Evolutionary conservation across 169 alveolate genomes (phyloP).

Genomic region (Plasmodium malariae): DNA sequence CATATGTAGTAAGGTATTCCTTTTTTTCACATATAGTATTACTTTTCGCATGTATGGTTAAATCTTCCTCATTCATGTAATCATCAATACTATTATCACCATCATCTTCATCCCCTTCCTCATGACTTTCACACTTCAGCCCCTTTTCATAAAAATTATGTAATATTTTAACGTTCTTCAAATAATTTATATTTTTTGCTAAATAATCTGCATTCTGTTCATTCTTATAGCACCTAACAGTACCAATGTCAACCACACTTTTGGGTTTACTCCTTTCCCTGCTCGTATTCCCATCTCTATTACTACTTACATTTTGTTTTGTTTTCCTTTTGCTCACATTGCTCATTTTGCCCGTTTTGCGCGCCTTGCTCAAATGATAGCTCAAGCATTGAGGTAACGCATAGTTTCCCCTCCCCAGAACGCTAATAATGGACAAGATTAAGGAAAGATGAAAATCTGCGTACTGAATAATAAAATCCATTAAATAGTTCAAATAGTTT

Average conservation of each 20-base stretch:
- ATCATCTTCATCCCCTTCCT: slow-evolving; percentile 2
- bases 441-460: slow-evolving; percentile 73
- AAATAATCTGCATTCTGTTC: slow-evolving; percentile 5
- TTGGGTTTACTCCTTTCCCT: no score
- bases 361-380: no score
- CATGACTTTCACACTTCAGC: slow-evolving; percentile 3
- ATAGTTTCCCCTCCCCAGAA: slow-evolving; percentile 11
- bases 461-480: slow-evolving; percentile 38
- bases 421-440: slow-evolving; percentile 32
- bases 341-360: neutral
- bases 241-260: slow-evolving; percentile 14
- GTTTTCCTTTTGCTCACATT: neutral
- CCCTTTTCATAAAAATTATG: slow-evolving; percentile 24
- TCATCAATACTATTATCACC: slow-evolving; percentile 9
- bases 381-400: no score
- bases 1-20: slow-evolving; percentile 26
- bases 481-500: slow-evolving; percentile 32
- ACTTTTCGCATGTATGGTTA: neutral
- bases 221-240: slow-evolving; percentile 5
- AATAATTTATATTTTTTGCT: slow-evolving; percentile 49
- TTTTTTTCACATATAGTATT: slow-evolving; percentile 8
- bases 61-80: slow-evolving; percentile 2
- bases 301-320: neutral
- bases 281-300: no score
- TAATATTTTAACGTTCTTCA: slow-evolving; percentile 31